phyloP scores from a whole-genome alignment of 768 basidiomycete genomes.

The Hemileccinum rubropunctum region DNA sequence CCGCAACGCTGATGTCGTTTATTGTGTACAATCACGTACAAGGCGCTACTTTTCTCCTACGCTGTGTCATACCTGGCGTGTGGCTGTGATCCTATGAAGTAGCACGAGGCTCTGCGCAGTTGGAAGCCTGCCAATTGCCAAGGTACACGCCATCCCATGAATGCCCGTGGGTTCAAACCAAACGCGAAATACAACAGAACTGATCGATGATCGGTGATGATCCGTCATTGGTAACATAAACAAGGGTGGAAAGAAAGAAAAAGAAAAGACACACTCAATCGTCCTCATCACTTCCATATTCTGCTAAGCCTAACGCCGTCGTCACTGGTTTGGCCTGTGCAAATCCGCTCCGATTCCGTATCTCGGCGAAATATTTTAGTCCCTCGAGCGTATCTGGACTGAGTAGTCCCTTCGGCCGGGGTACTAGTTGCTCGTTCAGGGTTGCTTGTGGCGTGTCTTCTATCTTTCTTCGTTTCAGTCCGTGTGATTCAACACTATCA shows the following conservation, averaged over 20 bases:
- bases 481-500: constrained; percentile 36
- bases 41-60: constrained; percentile 5
- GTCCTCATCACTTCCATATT: constrained; percentile 78
- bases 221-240: too few relatives aligned
- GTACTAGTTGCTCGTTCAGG: constrained; percentile 30
- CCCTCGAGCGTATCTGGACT: constrained; percentile 86
- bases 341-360: constrained; percentile 64
- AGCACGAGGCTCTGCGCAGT: constrained; percentile 12
- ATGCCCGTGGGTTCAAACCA: too few relatives aligned
- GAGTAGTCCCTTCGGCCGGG: constrained; percentile 58
- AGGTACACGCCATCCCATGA: constrained; percentile 16
- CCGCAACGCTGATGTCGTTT: background rate
- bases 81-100: constrained; percentile 25
- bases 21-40: constrained; percentile 15
- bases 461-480: constrained; percentile 35
- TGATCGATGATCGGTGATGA: background rate
- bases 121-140: constrained; percentile 24
- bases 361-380: constrained; percentile 86
- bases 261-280: too few relatives aligned
- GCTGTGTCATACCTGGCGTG: too few relatives aligned
- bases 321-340: constrained; percentile 27
- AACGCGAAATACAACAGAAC: background rate
- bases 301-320: constrained; percentile 60
- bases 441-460: constrained; percentile 28
- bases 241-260: too few relatives aligned